These are phyloP conservation scores for Hippophae rhamnoides DNA, from an alignment of 306 rosid genomes.

Conservation along the genomic window DNA sequence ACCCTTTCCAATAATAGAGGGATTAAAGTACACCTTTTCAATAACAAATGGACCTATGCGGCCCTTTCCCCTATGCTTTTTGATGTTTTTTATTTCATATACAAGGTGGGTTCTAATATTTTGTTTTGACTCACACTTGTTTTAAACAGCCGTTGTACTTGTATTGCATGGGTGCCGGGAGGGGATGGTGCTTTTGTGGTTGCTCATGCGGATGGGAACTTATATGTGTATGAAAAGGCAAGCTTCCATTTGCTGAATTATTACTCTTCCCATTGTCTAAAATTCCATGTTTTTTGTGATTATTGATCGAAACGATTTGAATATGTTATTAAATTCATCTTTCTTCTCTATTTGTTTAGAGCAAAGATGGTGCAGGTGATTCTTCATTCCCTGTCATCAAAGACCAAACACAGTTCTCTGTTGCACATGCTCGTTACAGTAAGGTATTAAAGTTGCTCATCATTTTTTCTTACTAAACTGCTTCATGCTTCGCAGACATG, in stretches of 20 bases:
- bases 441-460: constrained; percentile 46
- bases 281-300: not conserved
- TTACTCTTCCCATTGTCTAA: constrained; percentile 2
- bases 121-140: constrained; percentile 26
- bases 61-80: no score
- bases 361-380: constrained; percentile 84
- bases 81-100: no score
- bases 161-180: constrained; percentile 87
- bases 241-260: constrained; percentile 28
- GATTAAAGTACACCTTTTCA: no score
- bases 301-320: constrained; percentile 5
- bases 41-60: no score
- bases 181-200: constrained; percentile 87
- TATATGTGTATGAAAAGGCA: constrained; percentile 87
- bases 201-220: constrained; percentile 89
- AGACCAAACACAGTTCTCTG: constrained; percentile 86
- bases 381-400: constrained; percentile 73
- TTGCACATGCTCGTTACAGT: constrained; percentile 87
- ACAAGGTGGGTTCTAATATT: not conserved
- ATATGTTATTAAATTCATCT: constrained; percentile 6
- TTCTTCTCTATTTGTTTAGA: constrained; percentile 25
- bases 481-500: not conserved
- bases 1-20: no score
- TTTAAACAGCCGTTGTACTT: constrained; percentile 81
- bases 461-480: constrained; percentile 6